These are phyloP conservation scores for Entomophthora muscae DNA, from an alignment of 371 early-diverging fungal species.

Conservation along the genomic window DNA sequence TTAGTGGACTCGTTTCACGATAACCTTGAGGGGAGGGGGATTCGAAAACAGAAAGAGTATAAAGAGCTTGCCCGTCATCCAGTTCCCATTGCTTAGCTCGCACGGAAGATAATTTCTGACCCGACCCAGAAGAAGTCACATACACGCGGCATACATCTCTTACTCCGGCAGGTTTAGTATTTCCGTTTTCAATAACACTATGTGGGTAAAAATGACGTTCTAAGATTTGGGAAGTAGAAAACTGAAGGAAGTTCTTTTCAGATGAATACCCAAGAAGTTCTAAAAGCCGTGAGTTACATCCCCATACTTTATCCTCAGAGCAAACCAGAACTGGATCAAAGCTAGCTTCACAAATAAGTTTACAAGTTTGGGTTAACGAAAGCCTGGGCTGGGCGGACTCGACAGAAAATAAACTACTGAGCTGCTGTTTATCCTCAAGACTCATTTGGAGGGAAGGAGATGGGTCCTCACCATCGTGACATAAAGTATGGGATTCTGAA, in stretches of 20 bases:
- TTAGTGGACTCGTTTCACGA: neutral
- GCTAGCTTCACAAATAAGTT: neutral
- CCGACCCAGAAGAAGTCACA: neutral
- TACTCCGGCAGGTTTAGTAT: neutral
- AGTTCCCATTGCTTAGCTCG: neutral
- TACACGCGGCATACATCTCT: neutral
- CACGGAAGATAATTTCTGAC: neutral
- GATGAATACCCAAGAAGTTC: neutral
- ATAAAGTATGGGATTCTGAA: neutral
- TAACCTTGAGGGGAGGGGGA: neutral
- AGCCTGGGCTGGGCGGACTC: neutral
- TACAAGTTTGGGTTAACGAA: neutral
- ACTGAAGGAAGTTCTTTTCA: neutral
- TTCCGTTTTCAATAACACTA: neutral
- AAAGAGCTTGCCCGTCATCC: neutral
- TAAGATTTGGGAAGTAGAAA: neutral
- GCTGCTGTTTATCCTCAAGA: neutral
- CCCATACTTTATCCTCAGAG: constrained; percentile 2
- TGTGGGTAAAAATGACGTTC: constrained; percentile 6
- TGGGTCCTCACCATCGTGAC: too few relatives aligned
- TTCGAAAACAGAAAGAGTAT: neutral
- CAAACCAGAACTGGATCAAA: constrained; percentile 3
- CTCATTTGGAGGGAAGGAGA: neutral
- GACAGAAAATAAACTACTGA: neutral
- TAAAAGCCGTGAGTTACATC: neutral